Percentiles rank a stretch among this genome's conserved stretches.
phyloP scores from a whole-genome alignment of 179 eudicot genomes.

The Corrigiola litoralis region DNA sequence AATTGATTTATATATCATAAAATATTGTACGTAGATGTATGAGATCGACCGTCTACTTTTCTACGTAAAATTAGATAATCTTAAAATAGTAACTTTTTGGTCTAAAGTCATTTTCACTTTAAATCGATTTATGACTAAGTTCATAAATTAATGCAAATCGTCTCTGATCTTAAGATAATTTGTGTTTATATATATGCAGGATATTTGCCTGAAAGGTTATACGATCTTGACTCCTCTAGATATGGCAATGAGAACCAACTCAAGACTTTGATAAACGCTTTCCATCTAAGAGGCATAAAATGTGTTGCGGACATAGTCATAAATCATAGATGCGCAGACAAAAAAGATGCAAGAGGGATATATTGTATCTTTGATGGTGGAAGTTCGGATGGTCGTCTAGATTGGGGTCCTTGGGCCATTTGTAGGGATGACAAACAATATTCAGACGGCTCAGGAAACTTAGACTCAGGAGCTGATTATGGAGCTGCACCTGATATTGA shows the following conservation, averaged over 20 bases:
- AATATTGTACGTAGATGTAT: no score
- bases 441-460: slow-evolving; percentile 51
- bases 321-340: slow-evolving; percentile 51
- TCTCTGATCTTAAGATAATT: no score
- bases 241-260: slow-evolving; percentile 36
- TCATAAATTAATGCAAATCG: no score
- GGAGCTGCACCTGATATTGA: slow-evolving; percentile 52
- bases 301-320: slow-evolving; percentile 53
- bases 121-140: no score
- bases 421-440: slow-evolving; percentile 44
- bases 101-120: no score
- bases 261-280: slow-evolving; percentile 29
- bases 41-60: no score
- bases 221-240: slow-evolving; percentile 48
- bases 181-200: no score
- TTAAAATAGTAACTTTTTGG: no score
- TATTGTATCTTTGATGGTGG: slow-evolving; percentile 64
- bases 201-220: slow-evolving; percentile 53
- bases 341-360: slow-evolving; percentile 43
- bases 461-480: slow-evolving; percentile 38
- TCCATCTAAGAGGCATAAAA: slow-evolving; percentile 42
- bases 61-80: no score
- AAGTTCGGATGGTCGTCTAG: slow-evolving; percentile 43
- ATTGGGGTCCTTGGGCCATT: no score
- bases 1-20: no score